Evolutionary conservation across 2,329 filamentous ascomycete genomes (phyloP), one percentile per base, ranked within the genome.

Genomic region (Parasarocladium wereldwijsianum): DNA sequence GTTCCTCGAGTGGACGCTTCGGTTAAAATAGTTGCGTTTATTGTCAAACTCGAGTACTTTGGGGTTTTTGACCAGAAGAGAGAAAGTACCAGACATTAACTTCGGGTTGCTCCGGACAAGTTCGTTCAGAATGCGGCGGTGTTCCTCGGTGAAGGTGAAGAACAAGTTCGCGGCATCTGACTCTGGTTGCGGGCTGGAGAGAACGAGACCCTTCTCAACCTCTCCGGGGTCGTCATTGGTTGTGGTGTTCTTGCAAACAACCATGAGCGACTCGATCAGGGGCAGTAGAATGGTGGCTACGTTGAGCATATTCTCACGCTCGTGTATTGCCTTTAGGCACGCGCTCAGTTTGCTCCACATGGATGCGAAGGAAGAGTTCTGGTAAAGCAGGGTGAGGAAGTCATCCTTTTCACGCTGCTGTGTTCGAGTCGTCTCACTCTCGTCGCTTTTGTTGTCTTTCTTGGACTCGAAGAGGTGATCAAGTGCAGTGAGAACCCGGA

Each of bases 31-130:
- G 57, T 93, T 96, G 45, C 90, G 85, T 64, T 98, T 98, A 62
- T 98, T 98, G 59, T 98, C 90, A 46, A 98, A 98, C 49, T 98
- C 90, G 9, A 98, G 64, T 4, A 98, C 92, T 65, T 96, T 98
- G 16, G 90, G 92, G 48, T 98, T 98, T 64, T 93, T 94, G 38
- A 96, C 90, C 27, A 98, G 60, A 11, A 98, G 66, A 8, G 87
- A 86, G 57, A 98, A 94, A 3, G 87, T 94, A 31, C 90, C 90
- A 35, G 87, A 94, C 92, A 98, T 98, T 39, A 98, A 72, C 53
- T 93, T 93, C 17, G 92, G 90, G 41, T 93, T 96, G 47, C 93
- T 84, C 39, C 92, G 79, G 32, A 98, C 90, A 39, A 98, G 78
- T 51, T 98, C 90, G 48, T 98, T 98, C 42, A 98, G 70, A 40